Evolutionary conservation across 257 asterid genomes (phyloP).

Genomic region (Nicotiana noctiflora): DNA sequence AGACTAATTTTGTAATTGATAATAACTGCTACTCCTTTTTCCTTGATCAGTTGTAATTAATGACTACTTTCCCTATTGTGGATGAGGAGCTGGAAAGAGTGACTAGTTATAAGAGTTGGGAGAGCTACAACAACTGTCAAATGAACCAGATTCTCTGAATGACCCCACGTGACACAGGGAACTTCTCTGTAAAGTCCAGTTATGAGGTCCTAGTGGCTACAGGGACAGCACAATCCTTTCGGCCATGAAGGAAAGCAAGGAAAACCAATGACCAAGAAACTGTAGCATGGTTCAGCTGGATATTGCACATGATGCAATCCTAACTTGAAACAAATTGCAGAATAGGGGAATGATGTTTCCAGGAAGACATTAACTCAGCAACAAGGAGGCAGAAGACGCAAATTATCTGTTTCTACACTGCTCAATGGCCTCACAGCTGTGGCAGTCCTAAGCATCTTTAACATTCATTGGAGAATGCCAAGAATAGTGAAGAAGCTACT

Average conservation of each 20-base stretch:
- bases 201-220: background rate
- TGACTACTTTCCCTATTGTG: background rate
- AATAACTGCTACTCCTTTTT: background rate
- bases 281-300: background rate
- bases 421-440: background rate
- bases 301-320: background rate
- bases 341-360: background rate
- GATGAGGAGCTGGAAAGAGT: background rate
- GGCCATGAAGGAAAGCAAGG: background rate
- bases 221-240: background rate
- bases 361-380: background rate
- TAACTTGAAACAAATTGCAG: background rate
- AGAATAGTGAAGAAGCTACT: background rate
- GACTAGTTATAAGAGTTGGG: background rate
- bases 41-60: background rate
- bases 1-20: background rate
- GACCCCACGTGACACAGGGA: background rate
- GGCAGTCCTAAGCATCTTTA: background rate
- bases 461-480: background rate
- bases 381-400: background rate
- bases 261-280: background rate
- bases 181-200: background rate
- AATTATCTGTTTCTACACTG: background rate
- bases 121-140: background rate
- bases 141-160: background rate